phyloP scores from a whole-genome alignment of 169 alveolate genomes.

The Eimeria acervulina region DNA sequence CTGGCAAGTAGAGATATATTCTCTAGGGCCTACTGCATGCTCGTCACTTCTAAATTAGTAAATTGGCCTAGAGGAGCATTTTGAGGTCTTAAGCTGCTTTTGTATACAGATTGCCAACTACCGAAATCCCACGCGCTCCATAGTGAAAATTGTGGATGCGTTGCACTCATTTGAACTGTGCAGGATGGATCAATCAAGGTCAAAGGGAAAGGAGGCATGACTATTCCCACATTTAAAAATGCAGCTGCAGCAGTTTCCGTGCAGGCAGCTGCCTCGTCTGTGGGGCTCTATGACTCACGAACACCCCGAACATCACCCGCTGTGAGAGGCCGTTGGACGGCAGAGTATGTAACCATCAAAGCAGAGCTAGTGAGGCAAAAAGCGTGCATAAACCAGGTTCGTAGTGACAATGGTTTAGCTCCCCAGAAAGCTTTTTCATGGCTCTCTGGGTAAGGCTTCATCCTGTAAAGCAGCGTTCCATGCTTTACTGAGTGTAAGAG shows the following conservation, averaged over 20 bases:
- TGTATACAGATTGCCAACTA: neutral
- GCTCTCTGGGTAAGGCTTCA: neutral
- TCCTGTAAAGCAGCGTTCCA: neutral
- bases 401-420: neutral
- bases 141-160: neutral
- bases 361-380: constrained; percentile 24
- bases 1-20: neutral
- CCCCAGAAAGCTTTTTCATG: too few species aligned
- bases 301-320: constrained; percentile 58
- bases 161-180: neutral
- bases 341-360: constrained; percentile 32
- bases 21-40: neutral
- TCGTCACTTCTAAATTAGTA: neutral
- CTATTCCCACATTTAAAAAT: neutral
- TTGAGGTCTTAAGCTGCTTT: neutral
- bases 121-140: neutral
- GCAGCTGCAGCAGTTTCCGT: neutral
- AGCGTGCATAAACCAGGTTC: neutral
- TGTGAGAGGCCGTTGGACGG: constrained; percentile 60
- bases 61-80: neutral
- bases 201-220: too few species aligned
- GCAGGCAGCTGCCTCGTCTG: neutral
- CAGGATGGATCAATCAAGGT: neutral
- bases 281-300: constrained; percentile 18
- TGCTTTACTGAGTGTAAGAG: neutral